Percentiles rank a stretch among this genome's conserved stretches.
phyloP scores from a whole-genome alignment of 192 early-diverging fungal species.

The Entophlyctis helioformis region DNA sequence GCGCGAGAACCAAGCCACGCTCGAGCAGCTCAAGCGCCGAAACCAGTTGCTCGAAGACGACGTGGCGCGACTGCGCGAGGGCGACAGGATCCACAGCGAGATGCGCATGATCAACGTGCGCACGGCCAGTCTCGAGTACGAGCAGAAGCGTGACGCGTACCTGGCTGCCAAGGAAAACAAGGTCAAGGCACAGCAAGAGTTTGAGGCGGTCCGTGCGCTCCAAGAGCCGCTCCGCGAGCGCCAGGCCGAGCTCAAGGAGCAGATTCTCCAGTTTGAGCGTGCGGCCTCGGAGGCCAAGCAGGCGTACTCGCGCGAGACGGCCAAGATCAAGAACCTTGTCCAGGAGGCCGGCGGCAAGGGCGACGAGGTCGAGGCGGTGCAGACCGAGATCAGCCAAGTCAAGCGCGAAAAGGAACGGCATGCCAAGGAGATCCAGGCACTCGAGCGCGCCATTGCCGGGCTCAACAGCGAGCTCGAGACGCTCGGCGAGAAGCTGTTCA shows the following conservation, averaged over 20 bases:
- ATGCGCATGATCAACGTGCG: too few species aligned
- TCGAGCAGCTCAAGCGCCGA: constrained; percentile 43
- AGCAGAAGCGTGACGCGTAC: constrained; percentile 35
- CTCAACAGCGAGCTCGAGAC: too few species aligned
- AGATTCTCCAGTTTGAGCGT: constrained; percentile 3
- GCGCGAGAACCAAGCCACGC: too few species aligned
- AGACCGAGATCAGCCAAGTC: neutral
- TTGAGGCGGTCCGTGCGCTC: constrained; percentile 1
- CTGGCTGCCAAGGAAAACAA: constrained; percentile 13
- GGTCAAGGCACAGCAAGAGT: neutral
- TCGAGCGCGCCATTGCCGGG: too few species aligned
- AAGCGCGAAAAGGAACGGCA: neutral
- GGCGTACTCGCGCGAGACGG: too few species aligned
- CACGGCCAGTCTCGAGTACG: too few species aligned
- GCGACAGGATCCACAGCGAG: too few species aligned
- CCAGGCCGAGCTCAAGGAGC: constrained; percentile 15
- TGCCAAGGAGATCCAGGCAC: too few species aligned
- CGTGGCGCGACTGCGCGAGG: too few species aligned
- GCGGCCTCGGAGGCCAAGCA: constrained; percentile 1
- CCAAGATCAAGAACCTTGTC: neutral
- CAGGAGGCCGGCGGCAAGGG: neutral
- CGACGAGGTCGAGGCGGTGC: neutral
- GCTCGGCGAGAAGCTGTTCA: too few species aligned
- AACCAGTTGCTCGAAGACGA: constrained; percentile 54
- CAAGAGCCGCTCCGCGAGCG: constrained; percentile 26